phyloP scores from a whole-genome alignment of 371 early-diverging fungal genomes.

The Catenaria anguillulae region DNA sequence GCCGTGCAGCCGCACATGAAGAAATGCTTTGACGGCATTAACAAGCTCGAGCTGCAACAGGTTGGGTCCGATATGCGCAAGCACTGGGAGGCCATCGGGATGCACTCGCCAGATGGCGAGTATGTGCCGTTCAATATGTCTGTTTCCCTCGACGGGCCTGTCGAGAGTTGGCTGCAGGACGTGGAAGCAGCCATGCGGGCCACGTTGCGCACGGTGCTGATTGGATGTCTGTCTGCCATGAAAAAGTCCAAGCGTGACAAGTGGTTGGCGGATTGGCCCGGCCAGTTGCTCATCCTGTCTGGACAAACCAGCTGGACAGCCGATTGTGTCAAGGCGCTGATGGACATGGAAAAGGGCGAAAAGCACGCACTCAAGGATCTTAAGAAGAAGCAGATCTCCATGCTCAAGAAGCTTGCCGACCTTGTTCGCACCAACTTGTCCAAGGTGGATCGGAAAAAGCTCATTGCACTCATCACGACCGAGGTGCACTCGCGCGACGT shows the following conservation, averaged over 20 bases:
- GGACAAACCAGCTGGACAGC: conserved; percentile 35
- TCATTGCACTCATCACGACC: conserved; percentile 32
- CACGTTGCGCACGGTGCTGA: conserved; percentile 26
- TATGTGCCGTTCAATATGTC: conserved; percentile 30
- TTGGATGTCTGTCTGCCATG: conserved; percentile 21
- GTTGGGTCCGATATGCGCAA: conserved; percentile 27
- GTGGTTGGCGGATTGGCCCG: conserved; percentile 43
- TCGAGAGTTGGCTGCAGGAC: conserved; percentile 35
- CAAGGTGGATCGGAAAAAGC: conserved; percentile 34
- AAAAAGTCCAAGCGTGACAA: conserved; percentile 37
- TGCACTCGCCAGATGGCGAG: conserved; percentile 41
- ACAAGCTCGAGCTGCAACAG: conserved; percentile 26
- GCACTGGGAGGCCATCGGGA: conserved; percentile 32
- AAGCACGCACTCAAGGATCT: conserved; percentile 30
- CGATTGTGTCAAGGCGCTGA: conserved; percentile 31
- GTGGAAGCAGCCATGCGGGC: conserved; percentile 28
- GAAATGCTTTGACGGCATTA: conserved; percentile 37
- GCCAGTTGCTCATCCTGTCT: conserved; percentile 31
- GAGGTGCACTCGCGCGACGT: conserved; percentile 43
- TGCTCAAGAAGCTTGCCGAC: conserved; percentile 34
- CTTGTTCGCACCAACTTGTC: conserved; percentile 25
- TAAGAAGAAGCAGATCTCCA: conserved; percentile 32
- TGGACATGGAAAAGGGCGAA: conserved; percentile 31
- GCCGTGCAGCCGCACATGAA: conserved; percentile 39
- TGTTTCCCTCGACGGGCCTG: conserved; percentile 32